Evolutionary conservation across 306 rosid species (phyloP).

Genomic region (Hippophae rhamnoides): DNA sequence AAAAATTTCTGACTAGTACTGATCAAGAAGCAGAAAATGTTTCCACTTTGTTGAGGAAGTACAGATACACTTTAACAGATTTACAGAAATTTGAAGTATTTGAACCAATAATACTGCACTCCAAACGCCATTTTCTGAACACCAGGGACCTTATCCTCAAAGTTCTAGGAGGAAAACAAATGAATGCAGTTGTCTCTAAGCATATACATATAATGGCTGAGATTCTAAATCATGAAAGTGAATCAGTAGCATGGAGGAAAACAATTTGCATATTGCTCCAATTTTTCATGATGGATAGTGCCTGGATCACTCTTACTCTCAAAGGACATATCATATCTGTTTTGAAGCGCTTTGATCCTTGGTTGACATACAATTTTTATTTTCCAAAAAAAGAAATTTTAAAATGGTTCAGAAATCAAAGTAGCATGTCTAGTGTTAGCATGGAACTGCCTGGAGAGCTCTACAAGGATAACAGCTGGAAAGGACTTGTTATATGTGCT

Average conservation of each 20-base stretch:
- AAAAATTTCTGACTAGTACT: not conserved
- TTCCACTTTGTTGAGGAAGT: not conserved
- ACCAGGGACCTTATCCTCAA: too few relatives aligned
- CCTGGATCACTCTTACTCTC: not conserved
- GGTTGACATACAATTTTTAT: not conserved
- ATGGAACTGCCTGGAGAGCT: not conserved
- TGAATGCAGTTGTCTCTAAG: too few relatives aligned
- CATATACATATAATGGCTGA: not conserved
- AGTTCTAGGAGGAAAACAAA: not conserved
- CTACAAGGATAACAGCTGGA: not conserved
- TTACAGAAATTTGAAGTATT: not conserved
- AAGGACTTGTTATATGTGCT: conserved; percentile 1
- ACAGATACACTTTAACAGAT: not conserved
- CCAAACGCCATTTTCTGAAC: not conserved
- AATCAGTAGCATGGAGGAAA: not conserved
- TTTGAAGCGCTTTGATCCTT: not conserved
- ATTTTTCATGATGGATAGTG: not conserved
- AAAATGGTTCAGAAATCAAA: not conserved
- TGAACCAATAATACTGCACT: not conserved
- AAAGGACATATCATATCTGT: not conserved
- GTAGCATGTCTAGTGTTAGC: not conserved
- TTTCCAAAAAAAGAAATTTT: conserved; percentile 5
- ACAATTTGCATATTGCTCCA: not conserved
- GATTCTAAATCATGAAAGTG: not conserved
- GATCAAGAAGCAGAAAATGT: not conserved